A percentile compares a stretch with the other conserved stretches of the same genome.
Conservation (phyloP, 2,329 filamentous ascomycete genomes). For the Trichoderma sp. region DNA sequence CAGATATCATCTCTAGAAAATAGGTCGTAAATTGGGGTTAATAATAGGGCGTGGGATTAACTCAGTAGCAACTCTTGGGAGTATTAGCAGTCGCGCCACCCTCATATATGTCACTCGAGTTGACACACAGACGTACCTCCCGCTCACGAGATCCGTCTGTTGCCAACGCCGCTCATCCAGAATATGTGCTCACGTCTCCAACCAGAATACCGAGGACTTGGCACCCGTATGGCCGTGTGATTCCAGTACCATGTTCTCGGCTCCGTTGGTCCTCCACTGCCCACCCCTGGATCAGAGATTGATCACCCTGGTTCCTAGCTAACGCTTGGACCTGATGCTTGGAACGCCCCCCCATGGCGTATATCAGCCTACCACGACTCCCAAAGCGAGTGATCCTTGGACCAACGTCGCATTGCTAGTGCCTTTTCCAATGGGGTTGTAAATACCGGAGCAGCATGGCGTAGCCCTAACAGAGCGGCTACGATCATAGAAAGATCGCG, state of each 20-base stretch:
- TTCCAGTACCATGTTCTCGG: conserved; percentile 13
- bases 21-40: not conserved
- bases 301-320: not conserved
- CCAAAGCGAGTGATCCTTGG: not conserved
- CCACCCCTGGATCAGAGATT: conserved; percentile 5
- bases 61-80: not conserved
- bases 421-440: not conserved
- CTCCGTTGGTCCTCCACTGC: not conserved
- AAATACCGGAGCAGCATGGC: not conserved
- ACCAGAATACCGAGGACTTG: not conserved
- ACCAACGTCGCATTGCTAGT: not conserved
- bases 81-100: not conserved
- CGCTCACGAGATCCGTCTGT: not conserved
- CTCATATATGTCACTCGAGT: not conserved
- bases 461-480: not conserved
- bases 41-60: not conserved
- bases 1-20: not conserved
- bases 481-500: not conserved
- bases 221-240: not conserved
- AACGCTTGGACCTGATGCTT: not conserved
- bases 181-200: not conserved
- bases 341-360: not conserved
- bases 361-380: not conserved
- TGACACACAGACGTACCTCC: not conserved
- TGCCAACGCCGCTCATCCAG: not conserved